phyloP scores from a whole-genome alignment of 352 stramenopile species.

The Peronospora belbahrii region DNA sequence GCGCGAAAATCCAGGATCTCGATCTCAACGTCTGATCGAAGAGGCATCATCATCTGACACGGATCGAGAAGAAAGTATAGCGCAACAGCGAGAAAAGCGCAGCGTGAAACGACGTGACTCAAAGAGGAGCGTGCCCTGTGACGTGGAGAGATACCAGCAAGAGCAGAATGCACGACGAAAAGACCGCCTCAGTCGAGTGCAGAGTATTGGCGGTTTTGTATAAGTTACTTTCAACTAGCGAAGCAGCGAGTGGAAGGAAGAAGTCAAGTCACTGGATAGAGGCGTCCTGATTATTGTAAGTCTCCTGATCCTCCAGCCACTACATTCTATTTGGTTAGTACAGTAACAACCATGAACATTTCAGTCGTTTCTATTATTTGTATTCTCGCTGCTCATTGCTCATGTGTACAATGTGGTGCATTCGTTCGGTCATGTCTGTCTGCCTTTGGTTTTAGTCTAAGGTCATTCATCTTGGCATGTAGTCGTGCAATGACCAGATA shows the following conservation, averaged over 20 bases:
- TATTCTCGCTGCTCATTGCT: not conserved
- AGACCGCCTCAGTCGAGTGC: constrained; percentile 38
- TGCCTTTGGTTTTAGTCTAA: constrained; percentile 17
- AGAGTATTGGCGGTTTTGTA: constrained; percentile 44
- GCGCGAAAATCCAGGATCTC: constrained; percentile 30
- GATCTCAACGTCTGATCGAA: constrained; percentile 25
- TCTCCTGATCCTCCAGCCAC: too few relatives aligned
- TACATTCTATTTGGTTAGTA: constrained; percentile 15
- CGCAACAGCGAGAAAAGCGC: constrained; percentile 16
- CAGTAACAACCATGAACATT: constrained; percentile 21
- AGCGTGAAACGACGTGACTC: constrained; percentile 25
- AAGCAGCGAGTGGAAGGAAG: constrained; percentile 10
- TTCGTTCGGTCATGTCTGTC: too few relatives aligned
- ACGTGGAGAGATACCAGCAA: constrained; percentile 46
- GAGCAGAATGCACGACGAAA: constrained; percentile 45
- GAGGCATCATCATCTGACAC: constrained; percentile 42
- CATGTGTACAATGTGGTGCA: too few relatives aligned
- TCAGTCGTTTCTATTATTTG: constrained; percentile 5
- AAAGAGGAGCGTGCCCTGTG: constrained; percentile 24
- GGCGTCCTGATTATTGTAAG: constrained; percentile 8
- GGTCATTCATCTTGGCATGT: too few relatives aligned
- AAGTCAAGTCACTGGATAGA: constrained; percentile 9
- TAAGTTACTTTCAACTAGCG: too few relatives aligned
- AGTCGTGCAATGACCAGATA: too few relatives aligned
- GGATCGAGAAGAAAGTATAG: constrained; percentile 29